Base-by-base conservation (phyloP, 2,329 filamentous ascomycete genomes). In the Beauveria medogensis region DNA sequence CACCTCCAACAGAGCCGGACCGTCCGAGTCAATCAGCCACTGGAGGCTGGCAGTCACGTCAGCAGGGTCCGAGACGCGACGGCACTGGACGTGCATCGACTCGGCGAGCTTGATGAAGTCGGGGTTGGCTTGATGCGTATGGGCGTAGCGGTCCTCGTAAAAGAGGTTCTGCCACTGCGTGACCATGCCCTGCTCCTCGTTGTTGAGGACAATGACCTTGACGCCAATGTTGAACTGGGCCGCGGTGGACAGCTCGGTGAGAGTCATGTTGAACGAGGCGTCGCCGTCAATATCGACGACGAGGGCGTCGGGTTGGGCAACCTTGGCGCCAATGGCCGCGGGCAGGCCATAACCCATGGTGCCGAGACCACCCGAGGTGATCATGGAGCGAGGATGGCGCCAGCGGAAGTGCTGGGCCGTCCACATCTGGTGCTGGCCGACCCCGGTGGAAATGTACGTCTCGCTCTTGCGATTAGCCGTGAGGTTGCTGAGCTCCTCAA, bases 401-500 rank as follows among this genome's bases (percentile, higher is more conserved):
- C 94, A 97, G 69, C 92, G 86, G 86, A 92, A 97, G 80, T 96
- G 92, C 78, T 97, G 93, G 5, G 92, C 94, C 28, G 90, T 84
- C 94, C 93, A 97, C 94, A 97, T 97, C 76, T 99, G 93, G 78
- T 97, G 93, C 76, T 97, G 94, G 47, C 94, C 94, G 10, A 97
- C 94, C 75, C 93, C 94, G 2, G 93, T 97, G 2, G 92, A 79
- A 72, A 99, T 96, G 72, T 96, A 86, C 30, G 91, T 96, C 67
- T 87, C 81, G 55, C 94, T 80, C 76, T 96, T 96, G 66, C 88
- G 87, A 70, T 89, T 73, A 9, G 86, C 86, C 0, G 91, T 95
- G 65, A 97, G 78, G 57, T 93, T 84, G 71, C 90, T 96, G 28
- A 99, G 85, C 75, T 90, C 91, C 77, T 94, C 89, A 64, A 99